These are phyloP conservation scores for Brassica incana DNA, from an alignment of 345 rosid genomes.

Conservation along the genomic window DNA sequence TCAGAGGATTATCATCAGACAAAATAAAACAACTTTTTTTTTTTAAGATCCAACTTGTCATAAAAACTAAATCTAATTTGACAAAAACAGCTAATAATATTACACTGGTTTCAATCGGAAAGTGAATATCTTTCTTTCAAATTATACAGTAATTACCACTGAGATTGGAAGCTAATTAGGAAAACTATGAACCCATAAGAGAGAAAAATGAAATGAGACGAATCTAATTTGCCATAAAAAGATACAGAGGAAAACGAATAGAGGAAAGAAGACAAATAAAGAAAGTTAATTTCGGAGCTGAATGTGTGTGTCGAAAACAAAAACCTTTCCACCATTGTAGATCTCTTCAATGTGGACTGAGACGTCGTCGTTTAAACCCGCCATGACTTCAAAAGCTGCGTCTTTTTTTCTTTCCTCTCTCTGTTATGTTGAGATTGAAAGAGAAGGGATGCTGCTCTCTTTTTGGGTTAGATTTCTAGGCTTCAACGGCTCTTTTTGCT, in stretches of 20 bases:
- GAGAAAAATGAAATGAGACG: constrained; percentile 11
- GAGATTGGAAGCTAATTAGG: constrained; percentile 13
- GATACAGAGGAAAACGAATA: not conserved
- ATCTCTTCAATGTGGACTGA: constrained; percentile 77
- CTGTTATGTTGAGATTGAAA: not conserved
- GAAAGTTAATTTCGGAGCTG: constrained; percentile 19
- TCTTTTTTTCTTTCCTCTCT: constrained; percentile 1
- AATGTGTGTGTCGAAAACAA: not conserved
- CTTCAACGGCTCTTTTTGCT: constrained; percentile 42
- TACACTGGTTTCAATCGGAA: constrained; percentile 7
- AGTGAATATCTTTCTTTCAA: not conserved
- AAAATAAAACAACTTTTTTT: constrained; percentile 29
- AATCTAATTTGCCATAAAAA: not conserved
- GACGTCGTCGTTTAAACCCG: constrained; percentile 55
- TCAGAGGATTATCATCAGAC: constrained; percentile 15
- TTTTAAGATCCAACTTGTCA: constrained; percentile 9
- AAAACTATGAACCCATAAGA: constrained; percentile 18
- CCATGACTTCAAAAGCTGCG: constrained; percentile 47
- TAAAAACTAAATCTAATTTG: constrained; percentile 4
- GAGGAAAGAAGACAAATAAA: not conserved
- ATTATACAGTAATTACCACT: not conserved
- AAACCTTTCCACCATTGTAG: constrained; percentile 84
- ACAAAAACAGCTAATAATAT: not conserved
- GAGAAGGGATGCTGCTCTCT: not conserved
- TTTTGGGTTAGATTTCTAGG: constrained; percentile 20